A percentile compares a stretch with the other conserved stretches of the same genome.
Conservation (phyloP, 2,329 filamentous ascomycete genomes). For the Fusarium abutilonis region DNA sequence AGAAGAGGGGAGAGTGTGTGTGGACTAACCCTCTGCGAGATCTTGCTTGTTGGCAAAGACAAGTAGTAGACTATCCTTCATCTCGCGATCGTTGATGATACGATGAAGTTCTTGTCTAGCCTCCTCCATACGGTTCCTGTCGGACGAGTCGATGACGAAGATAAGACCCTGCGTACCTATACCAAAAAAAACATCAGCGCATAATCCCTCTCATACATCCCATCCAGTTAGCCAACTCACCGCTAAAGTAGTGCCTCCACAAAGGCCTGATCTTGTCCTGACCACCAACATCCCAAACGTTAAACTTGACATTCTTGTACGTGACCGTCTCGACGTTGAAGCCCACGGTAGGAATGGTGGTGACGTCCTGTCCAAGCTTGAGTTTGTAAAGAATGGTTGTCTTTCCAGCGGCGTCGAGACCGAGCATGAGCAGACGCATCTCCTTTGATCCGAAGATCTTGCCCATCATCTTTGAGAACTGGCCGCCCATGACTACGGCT, state of each 20-base stretch:
- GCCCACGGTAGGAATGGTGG: conserved; percentile 96
- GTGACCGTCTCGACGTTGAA: conserved; percentile 99
- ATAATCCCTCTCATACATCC: background rate
- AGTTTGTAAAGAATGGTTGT: conserved; percentile 99
- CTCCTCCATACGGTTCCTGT: conserved; percentile 90
- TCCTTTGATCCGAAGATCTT: conserved; percentile 99
- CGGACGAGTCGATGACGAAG: conserved; percentile 97
- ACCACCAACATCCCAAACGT: conserved; percentile 98
- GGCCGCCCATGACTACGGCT: conserved; percentile 79
- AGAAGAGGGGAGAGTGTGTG: background rate
- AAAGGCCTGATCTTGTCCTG: conserved; percentile 98
- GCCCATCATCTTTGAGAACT: conserved; percentile 95
- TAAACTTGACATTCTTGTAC: conserved; percentile 99
- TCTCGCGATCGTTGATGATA: conserved; percentile 97
- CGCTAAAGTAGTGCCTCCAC: conserved; percentile 97
- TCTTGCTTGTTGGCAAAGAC: conserved; percentile 99
- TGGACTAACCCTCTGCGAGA: conserved; percentile 73
- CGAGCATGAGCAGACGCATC: conserved; percentile 98
- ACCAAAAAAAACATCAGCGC: conserved; percentile 12
- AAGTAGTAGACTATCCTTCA: conserved; percentile 92
- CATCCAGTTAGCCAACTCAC: conserved; percentile 55
- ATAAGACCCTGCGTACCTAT: conserved; percentile 95
- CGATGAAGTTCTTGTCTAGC: conserved; percentile 92
- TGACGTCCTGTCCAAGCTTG: conserved; percentile 97
- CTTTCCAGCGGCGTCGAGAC: conserved; percentile 97